Evolutionary conservation across 202 grass and related monocot species (phyloP), one percentile per base, ranked within the genome.

Genomic region (Zizania palustris): DNA sequence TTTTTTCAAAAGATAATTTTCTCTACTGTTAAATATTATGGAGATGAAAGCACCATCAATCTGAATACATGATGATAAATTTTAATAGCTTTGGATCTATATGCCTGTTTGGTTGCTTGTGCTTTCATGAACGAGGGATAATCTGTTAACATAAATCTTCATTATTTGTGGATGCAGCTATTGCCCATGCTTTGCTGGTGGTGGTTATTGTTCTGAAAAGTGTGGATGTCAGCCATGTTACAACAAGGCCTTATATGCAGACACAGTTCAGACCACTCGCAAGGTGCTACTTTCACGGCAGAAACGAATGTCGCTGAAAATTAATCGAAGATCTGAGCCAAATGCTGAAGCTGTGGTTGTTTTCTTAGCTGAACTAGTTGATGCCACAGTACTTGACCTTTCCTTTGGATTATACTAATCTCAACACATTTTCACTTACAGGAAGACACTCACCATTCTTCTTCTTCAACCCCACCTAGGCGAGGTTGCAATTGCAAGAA

Each of bases 401-500:
- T 35, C 42, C 19, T 79, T 58, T 56, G 8, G 16, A 38, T 71
- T 54, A 42, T 86, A 56, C 42, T 76, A 82, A 18, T 73, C 35
- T 82, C 14, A 4, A 19, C 45, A 6, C n/a, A 18, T 20, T 66
- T 22, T 42, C 37, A n/a, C 19, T 8, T 37, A 38, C 61, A 91
- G 88, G 88, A 93, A 93, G 79, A 90, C 42, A 41, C 81, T 42
- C 82, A 73, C 64, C 78, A 81, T 82, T 88, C 91, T 57, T 84
- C 88, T 69, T 90, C 82, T 78, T 91, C 85, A 41, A 83, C 77
- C 73, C 84, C 67, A 4, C 75, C 72, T 71, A 88, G 68, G 71
- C 75, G 81, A 72, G 88, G 91, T 78, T 93, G 91, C 67, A 93
- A 80, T 70, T 93, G 91, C 91, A 93, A 90, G 85, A 93, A 93